Percentiles rank a stretch among this genome's conserved stretches.
These are phyloP conservation scores for Aspergillus incahuasiensis DNA, from an alignment of 495 filamentous ascomycete genomes.

Conservation along the genomic window DNA sequence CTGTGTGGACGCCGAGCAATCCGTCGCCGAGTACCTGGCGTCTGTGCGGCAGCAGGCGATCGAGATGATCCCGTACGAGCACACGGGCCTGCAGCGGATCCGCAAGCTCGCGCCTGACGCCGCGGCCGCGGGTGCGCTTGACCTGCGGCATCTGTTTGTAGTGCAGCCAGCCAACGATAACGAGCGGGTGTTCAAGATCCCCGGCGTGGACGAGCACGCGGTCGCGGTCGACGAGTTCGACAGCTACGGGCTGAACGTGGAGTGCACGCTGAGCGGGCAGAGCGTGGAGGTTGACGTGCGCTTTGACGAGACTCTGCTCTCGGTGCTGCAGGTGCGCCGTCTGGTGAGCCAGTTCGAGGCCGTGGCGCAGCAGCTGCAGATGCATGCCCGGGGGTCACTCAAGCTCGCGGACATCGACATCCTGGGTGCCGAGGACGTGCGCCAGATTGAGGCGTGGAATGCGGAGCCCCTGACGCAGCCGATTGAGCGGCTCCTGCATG, in stretches of 20 bases:
- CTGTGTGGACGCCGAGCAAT: neutral
- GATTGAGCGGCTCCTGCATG: neutral
- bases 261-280: neutral
- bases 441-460: neutral
- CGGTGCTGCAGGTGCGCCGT: neutral
- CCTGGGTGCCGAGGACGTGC: neutral
- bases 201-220: neutral
- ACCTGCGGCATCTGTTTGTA: conserved; percentile 24
- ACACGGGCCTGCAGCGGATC: conserved; percentile 48
- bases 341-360: neutral
- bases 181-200: neutral
- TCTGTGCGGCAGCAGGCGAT: conserved; percentile 28
- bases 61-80: conserved; percentile 36
- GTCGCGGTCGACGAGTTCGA: neutral
- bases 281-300: neutral
- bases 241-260: neutral
- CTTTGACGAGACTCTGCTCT: neutral
- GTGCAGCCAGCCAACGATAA: conserved; percentile 25
- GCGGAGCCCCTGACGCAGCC: neutral
- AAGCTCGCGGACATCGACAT: neutral
- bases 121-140: conserved; percentile 44
- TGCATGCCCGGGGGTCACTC: neutral
- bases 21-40: conserved; percentile 24
- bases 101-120: conserved; percentile 43
- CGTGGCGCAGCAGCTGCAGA: neutral